Evolutionary conservation across 2,329 filamentous ascomycete genomes (phyloP), one percentile per base, ranked within the genome.

Genomic region (Monilinia fructigena): DNA sequence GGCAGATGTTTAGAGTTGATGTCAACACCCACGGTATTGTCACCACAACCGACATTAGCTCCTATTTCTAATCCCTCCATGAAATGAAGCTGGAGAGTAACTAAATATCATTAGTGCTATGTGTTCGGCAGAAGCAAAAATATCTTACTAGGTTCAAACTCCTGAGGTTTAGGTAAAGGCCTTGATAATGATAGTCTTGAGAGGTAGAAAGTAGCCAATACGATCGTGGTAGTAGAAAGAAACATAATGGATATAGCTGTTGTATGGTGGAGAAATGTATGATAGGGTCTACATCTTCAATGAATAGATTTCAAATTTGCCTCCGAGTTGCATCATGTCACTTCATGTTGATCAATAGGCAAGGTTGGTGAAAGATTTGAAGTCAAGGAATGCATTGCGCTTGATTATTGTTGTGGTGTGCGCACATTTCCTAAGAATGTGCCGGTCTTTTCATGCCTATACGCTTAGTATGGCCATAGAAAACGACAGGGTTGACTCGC

Each of bases 311-410:
- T n/a, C 45, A 6, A 50, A 12, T 26, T 50, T 26, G 58, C 58
- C 58, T 50, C 31, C 45, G 28, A 52, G 45, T 50, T 40, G 31
- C 58, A 50, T 50, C n/a, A 23, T 50, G 31, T 61, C 58, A 50
- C 58, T 50, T 48, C 3, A 31, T 20, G 31, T 35, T 50, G 58
- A 50, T 61, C 58, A 61, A 61, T 52, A 14, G 31, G n/a, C 47
- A 50, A 40, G 53, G 45, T 50, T 12, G 28, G 28, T 35, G 42
- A 59, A 14, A 18, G 8, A 12, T 23, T 60, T 12, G 45, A 48
- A 45, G n/a, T 48, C 35, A 26, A 38, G 58, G 45, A 61, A 61
- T 61, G 58, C 31, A 50, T 50, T 40, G 58, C 58, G 45, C 8
- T 38, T 61, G 28, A 26, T 50, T 50, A 50, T 38, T 48, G 45